phyloP scores from a whole-genome alignment of 2,329 filamentous ascomycete species.

The Nigrospora sphaerica region DNA sequence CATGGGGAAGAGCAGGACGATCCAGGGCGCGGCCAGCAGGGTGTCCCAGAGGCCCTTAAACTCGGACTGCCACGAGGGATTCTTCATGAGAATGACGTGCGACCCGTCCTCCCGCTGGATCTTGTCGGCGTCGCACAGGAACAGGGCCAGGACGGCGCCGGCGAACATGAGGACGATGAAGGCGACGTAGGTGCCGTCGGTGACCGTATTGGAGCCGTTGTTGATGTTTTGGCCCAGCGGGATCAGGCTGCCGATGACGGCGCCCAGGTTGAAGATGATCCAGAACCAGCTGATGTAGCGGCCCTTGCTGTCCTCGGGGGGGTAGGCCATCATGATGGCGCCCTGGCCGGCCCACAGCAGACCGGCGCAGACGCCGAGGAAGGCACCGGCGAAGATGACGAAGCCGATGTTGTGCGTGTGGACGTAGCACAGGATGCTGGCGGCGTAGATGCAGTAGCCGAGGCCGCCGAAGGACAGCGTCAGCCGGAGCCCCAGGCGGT shows the following conservation, averaged over 20 bases:
- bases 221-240: slow-evolving; percentile 68
- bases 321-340: slow-evolving; percentile 86
- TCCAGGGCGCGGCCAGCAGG: slow-evolving; percentile 56
- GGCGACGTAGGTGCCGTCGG: slow-evolving; percentile 66
- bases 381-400: slow-evolving; percentile 67
- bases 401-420: slow-evolving; percentile 63
- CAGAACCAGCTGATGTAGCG: slow-evolving; percentile 88
- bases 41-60: slow-evolving; percentile 61
- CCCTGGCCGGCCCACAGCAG: slow-evolving; percentile 79
- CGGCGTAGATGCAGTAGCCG: slow-evolving; percentile 70
- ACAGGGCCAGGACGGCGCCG: slow-evolving; percentile 55
- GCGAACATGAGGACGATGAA: slow-evolving; percentile 66
- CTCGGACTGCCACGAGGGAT: slow-evolving; percentile 68
- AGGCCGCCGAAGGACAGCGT: slow-evolving; percentile 67
- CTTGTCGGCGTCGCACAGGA: slow-evolving; percentile 56
- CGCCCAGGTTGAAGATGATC: slow-evolving; percentile 91
- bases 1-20: slow-evolving; percentile 69
- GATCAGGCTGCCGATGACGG: slow-evolving; percentile 75
- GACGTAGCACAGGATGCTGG: slow-evolving; percentile 63
- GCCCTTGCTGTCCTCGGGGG: slow-evolving; percentile 73
- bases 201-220: slow-evolving; percentile 40
- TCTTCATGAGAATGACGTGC: slow-evolving; percentile 66
- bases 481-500: slow-evolving; percentile 62
- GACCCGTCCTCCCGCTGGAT: slow-evolving; percentile 65
- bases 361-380: slow-evolving; percentile 72